A percentile compares a stretch with the other conserved stretches of the same genome.
phyloP scores from a whole-genome alignment of 352 stramenopile genomes.

The Peronospora belbahrii region DNA sequence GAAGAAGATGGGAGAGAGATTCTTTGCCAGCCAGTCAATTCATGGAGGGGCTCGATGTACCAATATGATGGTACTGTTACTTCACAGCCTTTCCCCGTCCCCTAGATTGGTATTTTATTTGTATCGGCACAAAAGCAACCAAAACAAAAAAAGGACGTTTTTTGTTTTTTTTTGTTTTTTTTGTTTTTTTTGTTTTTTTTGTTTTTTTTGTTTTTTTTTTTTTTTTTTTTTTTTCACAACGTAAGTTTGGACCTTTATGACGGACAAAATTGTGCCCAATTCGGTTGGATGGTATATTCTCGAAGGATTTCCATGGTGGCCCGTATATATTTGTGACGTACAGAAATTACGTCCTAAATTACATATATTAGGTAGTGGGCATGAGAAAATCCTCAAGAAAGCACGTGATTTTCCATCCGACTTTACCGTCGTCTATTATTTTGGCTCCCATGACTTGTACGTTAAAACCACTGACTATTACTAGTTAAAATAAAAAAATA shows the following conservation, averaged over 20 bases:
- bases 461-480: too few relatives aligned
- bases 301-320: slow-evolving; percentile 81
- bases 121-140: too few relatives aligned
- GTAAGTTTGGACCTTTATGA: not conserved
- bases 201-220: too few relatives aligned
- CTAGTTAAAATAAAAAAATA: too few relatives aligned
- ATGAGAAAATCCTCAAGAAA: slow-evolving; percentile 65
- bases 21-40: not conserved
- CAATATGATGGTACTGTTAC: not conserved
- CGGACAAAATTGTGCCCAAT: slow-evolving; percentile 37
- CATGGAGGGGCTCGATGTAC: not conserved
- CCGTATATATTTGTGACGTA: slow-evolving; percentile 79
- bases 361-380: slow-evolving; percentile 55
- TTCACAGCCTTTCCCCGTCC: not conserved
- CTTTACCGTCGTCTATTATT: slow-evolving; percentile 80
- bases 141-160: too few relatives aligned
- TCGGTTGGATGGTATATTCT: slow-evolving; percentile 83
- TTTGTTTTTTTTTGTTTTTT: too few relatives aligned
- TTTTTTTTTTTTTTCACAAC: too few relatives aligned
- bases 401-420: slow-evolving; percentile 60
- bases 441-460: slow-evolving; percentile 80
- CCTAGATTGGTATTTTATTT: not conserved
- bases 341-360: slow-evolving; percentile 63
- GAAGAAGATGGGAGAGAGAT: not conserved
- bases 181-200: too few relatives aligned